Base-by-base conservation (phyloP, 2,329 filamentous ascomycete genomes). In the Torrubiellomyces zombiae region DNA sequence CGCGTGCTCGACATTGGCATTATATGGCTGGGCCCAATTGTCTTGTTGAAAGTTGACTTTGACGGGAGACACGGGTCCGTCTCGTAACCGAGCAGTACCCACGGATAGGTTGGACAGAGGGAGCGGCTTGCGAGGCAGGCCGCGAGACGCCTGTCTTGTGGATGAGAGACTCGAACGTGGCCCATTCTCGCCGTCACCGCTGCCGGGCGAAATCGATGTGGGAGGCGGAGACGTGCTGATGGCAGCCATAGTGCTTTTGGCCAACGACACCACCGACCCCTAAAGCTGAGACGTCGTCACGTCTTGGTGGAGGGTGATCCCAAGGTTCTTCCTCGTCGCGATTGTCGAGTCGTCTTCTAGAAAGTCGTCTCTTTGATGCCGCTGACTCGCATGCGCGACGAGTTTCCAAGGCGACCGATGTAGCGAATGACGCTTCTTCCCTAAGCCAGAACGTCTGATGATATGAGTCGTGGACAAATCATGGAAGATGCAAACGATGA, bases 51-150 rank as follows among this genome's bases (percentile, higher is more conserved):
- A 58, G 38, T 63, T 67, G 27, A 70, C 55, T 29, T 51, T 56
- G 28, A 67, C 63, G 11, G 68, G 66, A 20, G 67, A 71, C 15
- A 60, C 51, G 16, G 67, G 66, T 10, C 57, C 54, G 25, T 61
- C 56, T 32, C 58, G 56, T 30, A 69, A 48, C 30, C 54, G 52
- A 12, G 54, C 53, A 25, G 51, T 33, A 15, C 18, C 28, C 14
- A 24, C 51, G 19, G 33, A 28, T 14, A 34, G 26, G 11, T 37
- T 33, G n/a, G 45, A 28, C 10, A 44, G 35, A 15, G 51, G 42
- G 18, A 57, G 33, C n/a, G 53, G 51, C 29, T 53, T 56, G 28
- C 50, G 39, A 18, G 32, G 27, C 16, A 36, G 31, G 25, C 36
- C 30, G 25, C 38, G 35, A 35, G 12, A 30, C 34, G 24, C 35